Percentiles rank a stretch among this genome's conserved stretches.
These are phyloP conservation scores for Lupinus albus DNA, from an alignment of 306 rosid genomes.

Conservation along the genomic window DNA sequence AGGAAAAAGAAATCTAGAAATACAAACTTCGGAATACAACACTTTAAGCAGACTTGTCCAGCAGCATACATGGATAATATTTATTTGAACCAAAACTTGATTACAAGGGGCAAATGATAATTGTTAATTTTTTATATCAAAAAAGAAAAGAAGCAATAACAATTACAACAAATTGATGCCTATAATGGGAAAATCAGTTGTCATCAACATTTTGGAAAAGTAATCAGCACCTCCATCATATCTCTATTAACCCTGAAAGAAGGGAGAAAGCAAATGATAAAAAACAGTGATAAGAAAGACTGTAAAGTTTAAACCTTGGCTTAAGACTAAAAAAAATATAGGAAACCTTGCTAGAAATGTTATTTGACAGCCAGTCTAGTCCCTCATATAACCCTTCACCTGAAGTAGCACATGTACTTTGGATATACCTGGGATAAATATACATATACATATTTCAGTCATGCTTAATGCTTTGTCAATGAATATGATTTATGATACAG, in stretches of 20 bases:
- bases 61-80: background rate
- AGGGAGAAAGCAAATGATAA: background rate
- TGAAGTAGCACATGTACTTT: constrained; percentile 76
- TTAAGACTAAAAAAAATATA: background rate
- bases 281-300: background rate
- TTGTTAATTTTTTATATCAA: background rate
- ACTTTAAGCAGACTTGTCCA: background rate
- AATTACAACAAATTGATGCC: constrained; percentile 24
- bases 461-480: too few relatives aligned
- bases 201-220: constrained; percentile 6
- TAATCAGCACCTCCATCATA: constrained; percentile 22
- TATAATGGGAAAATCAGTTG: background rate
- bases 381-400: constrained; percentile 80
- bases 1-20: too few relatives aligned
- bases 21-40: too few relatives aligned
- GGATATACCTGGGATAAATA: constrained; percentile 58
- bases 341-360: constrained; percentile 63
- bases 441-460: constrained; percentile 16
- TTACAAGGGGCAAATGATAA: constrained; percentile 16
- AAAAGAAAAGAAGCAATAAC: background rate
- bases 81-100: constrained; percentile 32
- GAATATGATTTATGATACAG: too few relatives aligned
- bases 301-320: constrained; percentile 3
- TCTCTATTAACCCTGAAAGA: constrained; percentile 38
- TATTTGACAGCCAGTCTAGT: constrained; percentile 75